Evolutionary conservation across 2,329 filamentous ascomycete species (phyloP).

Genomic region (Ceratocystis cubensis): DNA sequence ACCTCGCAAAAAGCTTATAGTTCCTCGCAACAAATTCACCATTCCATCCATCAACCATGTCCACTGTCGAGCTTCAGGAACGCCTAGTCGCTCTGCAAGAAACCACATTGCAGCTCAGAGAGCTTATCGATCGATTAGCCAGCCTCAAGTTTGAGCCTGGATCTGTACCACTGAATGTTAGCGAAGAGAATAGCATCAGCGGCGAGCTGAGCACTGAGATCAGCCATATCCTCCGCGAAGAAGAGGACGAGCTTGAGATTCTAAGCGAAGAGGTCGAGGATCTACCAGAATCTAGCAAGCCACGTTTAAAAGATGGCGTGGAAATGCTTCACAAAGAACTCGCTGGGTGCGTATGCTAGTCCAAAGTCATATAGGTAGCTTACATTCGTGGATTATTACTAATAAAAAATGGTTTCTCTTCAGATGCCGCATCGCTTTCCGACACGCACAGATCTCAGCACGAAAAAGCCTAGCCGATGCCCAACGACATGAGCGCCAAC

Average conservation of each 20-base stretch:
- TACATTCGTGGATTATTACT: constrained; percentile 5
- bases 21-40: background rate
- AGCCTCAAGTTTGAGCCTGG: constrained; percentile 47
- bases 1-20: background rate
- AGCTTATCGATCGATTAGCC: constrained; percentile 47
- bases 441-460: constrained; percentile 67
- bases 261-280: constrained; percentile 67
- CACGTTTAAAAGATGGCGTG: constrained; percentile 53
- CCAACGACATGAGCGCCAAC: constrained; percentile 61
- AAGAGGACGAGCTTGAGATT: constrained; percentile 73
- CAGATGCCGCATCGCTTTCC: constrained; percentile 54
- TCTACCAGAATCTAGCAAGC: constrained; percentile 38
- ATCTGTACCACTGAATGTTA: constrained; percentile 39
- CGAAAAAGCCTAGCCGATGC: constrained; percentile 63
- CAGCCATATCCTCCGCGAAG: constrained; percentile 59
- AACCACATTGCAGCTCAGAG: constrained; percentile 44
- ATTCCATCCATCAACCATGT: constrained; percentile 30
- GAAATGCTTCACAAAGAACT: constrained; percentile 58
- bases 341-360: constrained; percentile 42
- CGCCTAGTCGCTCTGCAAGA: constrained; percentile 48
- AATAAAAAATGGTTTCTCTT: constrained; percentile 19
- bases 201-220: constrained; percentile 72
- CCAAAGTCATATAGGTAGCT: background rate
- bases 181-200: constrained; percentile 43
- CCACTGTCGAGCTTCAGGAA: constrained; percentile 50